Conservation (phyloP, 495 filamentous ascomycete genomes). For the Aspergillus carlsbadensis region DNA sequence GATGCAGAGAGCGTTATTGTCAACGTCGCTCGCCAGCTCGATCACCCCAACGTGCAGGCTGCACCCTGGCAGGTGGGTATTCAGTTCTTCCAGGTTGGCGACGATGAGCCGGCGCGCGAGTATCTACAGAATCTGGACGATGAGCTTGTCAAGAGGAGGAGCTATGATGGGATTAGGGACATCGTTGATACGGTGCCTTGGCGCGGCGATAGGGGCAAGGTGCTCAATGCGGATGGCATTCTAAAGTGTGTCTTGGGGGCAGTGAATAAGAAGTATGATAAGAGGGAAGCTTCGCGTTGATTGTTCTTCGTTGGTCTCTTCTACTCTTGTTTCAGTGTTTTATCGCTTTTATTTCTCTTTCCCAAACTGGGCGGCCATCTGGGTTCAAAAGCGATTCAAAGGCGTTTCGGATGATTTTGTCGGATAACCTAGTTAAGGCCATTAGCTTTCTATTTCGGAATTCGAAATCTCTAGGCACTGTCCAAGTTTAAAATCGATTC, state of each 20-base stretch:
- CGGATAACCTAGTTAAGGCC: too few species aligned
- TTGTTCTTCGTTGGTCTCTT: constrained; percentile 17
- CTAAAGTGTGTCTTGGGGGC: constrained; percentile 82
- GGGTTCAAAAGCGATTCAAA: background rate
- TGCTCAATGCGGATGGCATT: constrained; percentile 65
- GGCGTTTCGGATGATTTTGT: background rate
- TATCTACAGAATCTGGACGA: constrained; percentile 79
- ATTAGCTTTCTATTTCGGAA: too few species aligned
- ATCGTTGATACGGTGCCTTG: constrained; percentile 94
- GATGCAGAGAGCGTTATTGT: constrained; percentile 75
- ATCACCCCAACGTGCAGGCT: constrained; percentile 57
- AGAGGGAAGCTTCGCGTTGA: constrained; percentile 22
- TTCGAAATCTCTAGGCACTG: too few species aligned
- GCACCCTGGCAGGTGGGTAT: constrained; percentile 87
- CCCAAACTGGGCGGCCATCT: background rate
- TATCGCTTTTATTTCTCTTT: constrained; percentile 1
- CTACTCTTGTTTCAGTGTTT: background rate
- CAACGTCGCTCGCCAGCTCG: constrained; percentile 65
- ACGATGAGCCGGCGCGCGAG: constrained; percentile 60
- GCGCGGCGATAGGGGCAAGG: constrained; percentile 41
- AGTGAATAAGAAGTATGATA: constrained; percentile 30
- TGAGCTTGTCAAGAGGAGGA: constrained; percentile 53
- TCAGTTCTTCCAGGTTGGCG: constrained; percentile 96
- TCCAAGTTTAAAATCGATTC: too few species aligned
- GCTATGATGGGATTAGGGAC: constrained; percentile 63